Conservation (phyloP, 345 rosid genomes). For the Gossypioides kirkii region DNA sequence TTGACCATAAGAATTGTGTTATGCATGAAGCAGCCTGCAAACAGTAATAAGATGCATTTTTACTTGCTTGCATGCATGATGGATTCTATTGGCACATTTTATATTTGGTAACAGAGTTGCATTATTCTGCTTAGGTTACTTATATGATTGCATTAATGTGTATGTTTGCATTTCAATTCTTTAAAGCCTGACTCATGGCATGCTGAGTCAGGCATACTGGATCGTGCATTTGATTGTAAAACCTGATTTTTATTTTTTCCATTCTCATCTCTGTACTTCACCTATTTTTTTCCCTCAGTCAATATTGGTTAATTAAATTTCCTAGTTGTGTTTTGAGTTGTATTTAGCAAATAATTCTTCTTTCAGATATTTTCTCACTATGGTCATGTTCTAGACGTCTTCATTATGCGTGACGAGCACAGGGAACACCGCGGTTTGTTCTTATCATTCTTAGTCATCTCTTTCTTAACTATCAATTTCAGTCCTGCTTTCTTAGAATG, state of each 20-base stretch:
- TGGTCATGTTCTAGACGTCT: slow-evolving; percentile 69
- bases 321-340: slow-evolving; percentile 10
- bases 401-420: slow-evolving; percentile 57
- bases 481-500: neutral
- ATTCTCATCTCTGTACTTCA: neutral
- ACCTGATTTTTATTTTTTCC: neutral
- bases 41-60: neutral
- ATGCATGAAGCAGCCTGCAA: neutral
- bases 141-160: neutral
- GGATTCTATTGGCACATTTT: neutral
- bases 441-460: slow-evolving; percentile 14
- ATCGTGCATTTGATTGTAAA: neutral
- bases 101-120: neutral
- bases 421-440: slow-evolving; percentile 65
- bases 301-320: neutral
- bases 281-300: neutral
- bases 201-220: neutral
- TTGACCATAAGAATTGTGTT: neutral
- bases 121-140: slow-evolving; percentile 1
- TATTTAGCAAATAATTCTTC: slow-evolving; percentile 12
- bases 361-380: slow-evolving; percentile 69
- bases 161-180: neutral
- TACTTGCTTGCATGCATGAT: neutral
- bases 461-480: neutral
- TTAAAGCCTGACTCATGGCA: neutral